These are phyloP conservation scores for Solanum chiquidenum DNA, from an alignment of 257 asterid species.

Conservation along the genomic window DNA sequence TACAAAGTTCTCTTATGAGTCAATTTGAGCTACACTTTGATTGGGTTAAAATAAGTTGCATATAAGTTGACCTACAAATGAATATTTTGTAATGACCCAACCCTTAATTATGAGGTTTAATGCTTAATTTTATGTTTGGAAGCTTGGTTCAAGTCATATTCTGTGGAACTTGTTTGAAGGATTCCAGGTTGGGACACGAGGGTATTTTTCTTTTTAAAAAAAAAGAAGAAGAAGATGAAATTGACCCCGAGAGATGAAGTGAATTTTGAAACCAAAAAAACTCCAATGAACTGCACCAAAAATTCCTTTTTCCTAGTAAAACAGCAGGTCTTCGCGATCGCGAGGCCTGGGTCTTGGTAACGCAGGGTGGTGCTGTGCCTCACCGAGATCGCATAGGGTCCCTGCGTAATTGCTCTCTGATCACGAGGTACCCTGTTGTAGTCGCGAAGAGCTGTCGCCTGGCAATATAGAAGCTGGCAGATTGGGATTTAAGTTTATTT, in stretches of 20 bases:
- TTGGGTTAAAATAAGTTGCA: no score
- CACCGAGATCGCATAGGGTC: background rate
- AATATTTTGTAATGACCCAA: background rate
- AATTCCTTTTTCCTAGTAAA: background rate
- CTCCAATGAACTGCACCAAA: background rate
- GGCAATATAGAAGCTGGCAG: background rate
- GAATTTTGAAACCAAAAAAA: background rate
- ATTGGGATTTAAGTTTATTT: background rate
- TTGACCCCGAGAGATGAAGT: background rate
- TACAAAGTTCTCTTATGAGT: no score
- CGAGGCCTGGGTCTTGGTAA: background rate
- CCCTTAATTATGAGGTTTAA: background rate
- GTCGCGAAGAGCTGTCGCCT: background rate
- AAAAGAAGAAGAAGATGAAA: background rate
- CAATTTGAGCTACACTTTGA: no score
- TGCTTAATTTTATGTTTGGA: background rate
- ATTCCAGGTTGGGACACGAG: background rate
- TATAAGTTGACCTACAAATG: background rate
- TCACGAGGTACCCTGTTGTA: background rate
- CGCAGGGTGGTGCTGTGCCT: background rate
- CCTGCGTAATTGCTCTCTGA: background rate
- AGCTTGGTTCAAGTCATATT: background rate
- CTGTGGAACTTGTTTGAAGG: background rate
- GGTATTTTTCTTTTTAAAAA: no score
- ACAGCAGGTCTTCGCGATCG: background rate